These are phyloP conservation scores for Rhododendron henanense DNA, from an alignment of 148 eudicot species.

Conservation along the genomic window DNA sequence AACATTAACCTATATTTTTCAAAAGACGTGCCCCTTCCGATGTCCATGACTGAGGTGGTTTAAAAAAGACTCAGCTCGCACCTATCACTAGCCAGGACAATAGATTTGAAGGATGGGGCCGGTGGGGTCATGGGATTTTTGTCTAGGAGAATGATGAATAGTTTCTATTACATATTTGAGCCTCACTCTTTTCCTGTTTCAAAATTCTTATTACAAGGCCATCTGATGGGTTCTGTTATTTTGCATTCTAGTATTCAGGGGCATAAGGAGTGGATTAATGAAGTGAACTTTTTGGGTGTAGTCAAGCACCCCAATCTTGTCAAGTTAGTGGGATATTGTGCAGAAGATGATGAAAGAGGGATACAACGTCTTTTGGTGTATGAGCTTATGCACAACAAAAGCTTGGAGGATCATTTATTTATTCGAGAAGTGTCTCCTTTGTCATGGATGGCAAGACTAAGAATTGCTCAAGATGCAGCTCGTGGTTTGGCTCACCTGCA, in stretches of 20 bases:
- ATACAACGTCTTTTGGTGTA: conserved; percentile 92
- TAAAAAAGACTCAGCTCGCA: not conserved
- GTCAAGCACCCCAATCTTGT: conserved; percentile 96
- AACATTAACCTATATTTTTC: not conserved
- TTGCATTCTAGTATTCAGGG: conserved; percentile 73
- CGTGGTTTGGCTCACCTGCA: conserved; percentile 93
- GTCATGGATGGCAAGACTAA: conserved; percentile 68
- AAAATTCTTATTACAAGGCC: not conserved
- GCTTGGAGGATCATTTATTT: conserved; percentile 89
- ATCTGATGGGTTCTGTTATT: conserved; percentile 16
- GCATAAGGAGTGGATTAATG: conserved; percentile 96
- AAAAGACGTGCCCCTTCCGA: not conserved
- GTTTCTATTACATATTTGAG: not conserved
- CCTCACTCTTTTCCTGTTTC: not conserved
- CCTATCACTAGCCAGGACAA: not conserved
- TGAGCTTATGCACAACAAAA: conserved; percentile 83
- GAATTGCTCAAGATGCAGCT: conserved; percentile 77
- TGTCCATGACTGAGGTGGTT: not conserved
- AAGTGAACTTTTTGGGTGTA: conserved; percentile 82
- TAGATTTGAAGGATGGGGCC: not conserved
- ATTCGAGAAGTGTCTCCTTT: conserved; percentile 59
- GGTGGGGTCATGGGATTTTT: not conserved
- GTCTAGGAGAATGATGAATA: not conserved
- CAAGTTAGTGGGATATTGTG: conserved; percentile 90
- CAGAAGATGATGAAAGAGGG: conserved; percentile 98